Evolutionary conservation across 2,329 filamentous ascomycete species (phyloP), one percentile per base, ranked within the genome.

Genomic region (Diaporthe sp.): DNA sequence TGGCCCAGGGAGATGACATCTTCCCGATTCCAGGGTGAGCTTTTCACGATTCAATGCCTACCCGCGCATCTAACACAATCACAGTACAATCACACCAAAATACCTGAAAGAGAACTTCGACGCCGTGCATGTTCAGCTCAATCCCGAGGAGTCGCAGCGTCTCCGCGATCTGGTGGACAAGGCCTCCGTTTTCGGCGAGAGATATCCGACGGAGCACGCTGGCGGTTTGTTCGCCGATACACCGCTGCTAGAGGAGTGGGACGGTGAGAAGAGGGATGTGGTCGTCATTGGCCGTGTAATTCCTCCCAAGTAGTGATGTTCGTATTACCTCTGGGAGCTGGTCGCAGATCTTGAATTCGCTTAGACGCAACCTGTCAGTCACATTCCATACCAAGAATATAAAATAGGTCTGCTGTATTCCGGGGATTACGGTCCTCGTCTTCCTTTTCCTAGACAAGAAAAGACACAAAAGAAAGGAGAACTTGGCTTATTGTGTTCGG

Each of bases 11-110:
- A 8, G 82, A 84, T 12, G 89, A 92, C 77, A 84, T 93, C 67
- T 87, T 91, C 78, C 89, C 92, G 0, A 93, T 89, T 68, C 87
- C 86, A 0, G 88, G 87, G 2, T 67, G 40, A 33, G 60, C 47
- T 30, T 15, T 4, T 12, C 25, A 28, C 13, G 17, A 7, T 12
- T 30, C 0, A 6, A 12, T 17, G 6, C 3, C 15, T 42, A 5
- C 15, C 17, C 3, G 3, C 17, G 4, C 82, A 82, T 78, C 82
- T 83, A 70, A 81, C 82, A 52, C 80, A 79, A 6, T 82, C 54
- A 79, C 82, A 2, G 82, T 3, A 83, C 82, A 10, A 83, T 81
- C 76, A 78, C 77, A 8, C 60, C 79, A 30, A 84, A 74, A 25
- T 76, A 74, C n/a, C 12, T 76, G 25, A 70, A 74, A 28, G 72